Percentiles rank a stretch among this genome's conserved stretches.
phyloP scores from a whole-genome alignment of 2,329 filamentous ascomycete genomes.

The Coleophoma crateriformis region DNA sequence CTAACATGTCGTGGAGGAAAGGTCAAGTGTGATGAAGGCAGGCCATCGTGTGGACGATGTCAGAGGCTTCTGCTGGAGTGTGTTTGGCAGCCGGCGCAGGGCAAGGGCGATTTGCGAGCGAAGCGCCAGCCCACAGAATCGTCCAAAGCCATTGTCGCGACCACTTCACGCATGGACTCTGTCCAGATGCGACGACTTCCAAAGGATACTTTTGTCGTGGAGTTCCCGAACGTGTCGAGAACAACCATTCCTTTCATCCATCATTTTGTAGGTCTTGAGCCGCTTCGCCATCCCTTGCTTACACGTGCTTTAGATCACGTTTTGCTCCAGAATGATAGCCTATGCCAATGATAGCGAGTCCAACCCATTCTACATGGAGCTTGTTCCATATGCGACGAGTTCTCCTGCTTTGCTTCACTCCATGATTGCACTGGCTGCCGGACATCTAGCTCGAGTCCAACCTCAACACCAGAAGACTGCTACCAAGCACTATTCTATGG shows the following conservation, averaged over 20 bases:
- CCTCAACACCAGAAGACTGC: slow-evolving; percentile 18
- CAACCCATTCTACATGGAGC: slow-evolving; percentile 23
- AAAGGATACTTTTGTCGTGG: slow-evolving; percentile 22
- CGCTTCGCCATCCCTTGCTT: too few relatives aligned
- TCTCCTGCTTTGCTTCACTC: slow-evolving; percentile 23
- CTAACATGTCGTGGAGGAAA: slow-evolving; percentile 63
- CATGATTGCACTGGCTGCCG: slow-evolving; percentile 24
- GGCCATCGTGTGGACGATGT: slow-evolving; percentile 50
- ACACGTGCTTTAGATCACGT: slow-evolving; percentile 11
- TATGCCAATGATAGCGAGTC: slow-evolving; percentile 24
- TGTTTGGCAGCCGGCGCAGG: slow-evolving; percentile 11
- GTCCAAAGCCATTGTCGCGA: slow-evolving; percentile 3
- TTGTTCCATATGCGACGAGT: slow-evolving; percentile 18
- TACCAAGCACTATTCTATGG: slow-evolving; percentile 20
- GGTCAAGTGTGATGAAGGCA: slow-evolving; percentile 67
- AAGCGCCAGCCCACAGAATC: slow-evolving; percentile 8
- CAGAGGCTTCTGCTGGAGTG: slow-evolving; percentile 20
- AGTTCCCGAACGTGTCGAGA: slow-evolving; percentile 21
- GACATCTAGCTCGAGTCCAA: slow-evolving; percentile 20
- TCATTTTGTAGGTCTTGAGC: slow-evolving; percentile 14
- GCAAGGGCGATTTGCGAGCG: slow-evolving; percentile 17
- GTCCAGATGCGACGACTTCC: slow-evolving; percentile 3
- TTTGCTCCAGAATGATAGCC: slow-evolving; percentile 22
- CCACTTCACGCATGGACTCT: not conserved
- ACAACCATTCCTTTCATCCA: slow-evolving; percentile 22